phyloP scores from a whole-genome alignment of 208 protist genomes.

The Herpetomonas tarakana region DNA sequence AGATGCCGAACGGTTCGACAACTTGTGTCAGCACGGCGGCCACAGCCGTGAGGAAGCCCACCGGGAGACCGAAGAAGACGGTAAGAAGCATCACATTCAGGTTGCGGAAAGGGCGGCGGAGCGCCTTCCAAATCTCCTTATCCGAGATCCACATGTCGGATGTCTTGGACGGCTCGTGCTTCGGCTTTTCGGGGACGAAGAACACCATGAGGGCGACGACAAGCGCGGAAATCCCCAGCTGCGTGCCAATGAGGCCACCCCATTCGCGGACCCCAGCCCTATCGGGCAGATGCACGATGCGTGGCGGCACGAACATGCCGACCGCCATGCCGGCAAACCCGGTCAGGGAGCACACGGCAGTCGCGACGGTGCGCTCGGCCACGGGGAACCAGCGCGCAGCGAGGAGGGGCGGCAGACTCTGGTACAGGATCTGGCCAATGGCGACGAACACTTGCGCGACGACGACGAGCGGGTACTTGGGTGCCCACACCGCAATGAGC shows the following conservation, averaged over 20 bases:
- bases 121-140: conserved; percentile 10
- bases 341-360: conserved; percentile 33
- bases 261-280: conserved; percentile 14
- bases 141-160: conserved; percentile 16
- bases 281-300: conserved; percentile 35
- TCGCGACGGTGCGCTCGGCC: conserved; percentile 43
- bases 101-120: conserved; percentile 25
- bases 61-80: conserved; percentile 32
- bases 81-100: conserved; percentile 29
- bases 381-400: conserved; percentile 49
- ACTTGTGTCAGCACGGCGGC: conserved; percentile 39
- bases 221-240: conserved; percentile 24
- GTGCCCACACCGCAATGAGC: conserved; percentile 33
- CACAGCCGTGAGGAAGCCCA: conserved; percentile 33
- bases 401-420: conserved; percentile 35
- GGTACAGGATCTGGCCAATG: conserved; percentile 31
- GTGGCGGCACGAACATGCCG: conserved; percentile 55
- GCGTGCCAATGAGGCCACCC: conserved; percentile 26
- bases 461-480: conserved; percentile 30
- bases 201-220: conserved; percentile 15
- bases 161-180: conserved; percentile 27
- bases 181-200: conserved; percentile 22
- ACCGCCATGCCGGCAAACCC: conserved; percentile 57
- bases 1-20: conserved; percentile 41
- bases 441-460: conserved; percentile 38